Conservation (phyloP, 768 basidiomycete genomes). For the Rhizopogon vesiculosus region DNA sequence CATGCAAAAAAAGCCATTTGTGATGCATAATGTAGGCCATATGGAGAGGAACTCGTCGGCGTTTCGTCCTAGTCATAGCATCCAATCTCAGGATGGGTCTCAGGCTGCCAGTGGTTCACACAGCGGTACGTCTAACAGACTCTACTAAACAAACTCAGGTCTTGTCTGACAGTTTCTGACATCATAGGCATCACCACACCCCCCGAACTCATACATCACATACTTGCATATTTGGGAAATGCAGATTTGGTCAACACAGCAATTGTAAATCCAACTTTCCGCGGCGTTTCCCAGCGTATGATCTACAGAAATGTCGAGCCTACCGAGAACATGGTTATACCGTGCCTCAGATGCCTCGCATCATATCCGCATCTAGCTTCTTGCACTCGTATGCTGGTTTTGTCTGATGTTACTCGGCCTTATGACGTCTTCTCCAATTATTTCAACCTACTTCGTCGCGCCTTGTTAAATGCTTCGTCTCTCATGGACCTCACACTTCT, state of each 20-base stretch:
- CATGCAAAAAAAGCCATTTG: background rate
- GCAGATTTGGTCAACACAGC: constrained; percentile 3
- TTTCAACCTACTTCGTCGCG: constrained; percentile 13
- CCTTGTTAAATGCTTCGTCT: constrained; percentile 16
- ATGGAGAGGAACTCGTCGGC: too few relatives aligned
- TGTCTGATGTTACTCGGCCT: constrained; percentile 3
- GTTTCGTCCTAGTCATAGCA: too few relatives aligned
- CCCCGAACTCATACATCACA: constrained; percentile 7
- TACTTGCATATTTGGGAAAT: constrained; percentile 1
- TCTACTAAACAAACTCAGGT: background rate
- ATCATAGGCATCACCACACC: constrained; percentile 2
- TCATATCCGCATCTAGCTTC: constrained; percentile 6
- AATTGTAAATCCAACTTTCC: constrained; percentile 1
- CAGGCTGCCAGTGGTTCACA: background rate
- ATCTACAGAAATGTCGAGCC: constrained; percentile 8
- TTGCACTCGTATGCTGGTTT: constrained; percentile 2
- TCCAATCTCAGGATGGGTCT: background rate
- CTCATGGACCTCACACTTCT: constrained; percentile 21
- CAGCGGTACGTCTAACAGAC: background rate
- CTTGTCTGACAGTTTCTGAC: background rate
- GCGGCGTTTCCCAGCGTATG: constrained; percentile 4
- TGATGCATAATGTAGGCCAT: background rate
- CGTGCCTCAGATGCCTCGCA: constrained; percentile 8
- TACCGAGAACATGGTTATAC: background rate
- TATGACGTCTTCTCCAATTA: constrained; percentile 1